Evolutionary conservation across 306 rosid species (phyloP), one percentile per base, ranked within the genome.

Genomic region (Malus asiatica): DNA sequence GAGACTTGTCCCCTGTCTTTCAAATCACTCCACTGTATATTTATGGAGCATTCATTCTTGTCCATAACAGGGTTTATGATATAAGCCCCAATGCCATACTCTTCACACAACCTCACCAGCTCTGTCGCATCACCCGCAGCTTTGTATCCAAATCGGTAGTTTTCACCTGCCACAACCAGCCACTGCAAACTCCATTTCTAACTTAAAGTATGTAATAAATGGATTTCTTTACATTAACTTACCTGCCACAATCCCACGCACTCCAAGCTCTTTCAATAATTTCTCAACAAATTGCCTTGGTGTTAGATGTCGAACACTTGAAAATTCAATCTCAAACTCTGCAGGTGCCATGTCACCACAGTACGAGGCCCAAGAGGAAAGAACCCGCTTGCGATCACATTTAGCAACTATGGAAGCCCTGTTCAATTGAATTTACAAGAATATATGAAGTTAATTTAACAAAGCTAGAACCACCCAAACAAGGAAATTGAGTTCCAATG

Each of bases 11-110:
- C 99, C 76, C 69, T 84, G 78, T 95, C 99, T 83, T 90, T 90
- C 16, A 88, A 80, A 79, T 82, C 83, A 23, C 66, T 40, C 60
- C 82, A 81, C 81, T 75, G 72, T 7, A 82, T 44, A 76, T 76
- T 81, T 77, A 78, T 58, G 58, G 85, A 59, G 65, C 5, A 57
- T 29, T 78, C 85, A 60, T 81, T 88, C 84, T 81, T 83, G 88
- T 95, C 99, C 97, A 95, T 90, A 45, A 92, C 97, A 74, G 97
- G 89, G 72, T 90, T 90, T 84, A 95, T 92, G 73, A 95, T 88
- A 88, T 70, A 85, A 62, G 97, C 93, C 71, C 84, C 89, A 74
- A 90, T 71, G 60, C 97, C 93, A 74, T 85, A 85, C 82, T 89
- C 99, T 59, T 86, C 89, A 71, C 99, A 92, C 66, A 95, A 76